A percentile compares a stretch with the other conserved stretches of the same genome.
phyloP scores from a whole-genome alignment of 257 asterid species.

The Pogostemon cablin region DNA sequence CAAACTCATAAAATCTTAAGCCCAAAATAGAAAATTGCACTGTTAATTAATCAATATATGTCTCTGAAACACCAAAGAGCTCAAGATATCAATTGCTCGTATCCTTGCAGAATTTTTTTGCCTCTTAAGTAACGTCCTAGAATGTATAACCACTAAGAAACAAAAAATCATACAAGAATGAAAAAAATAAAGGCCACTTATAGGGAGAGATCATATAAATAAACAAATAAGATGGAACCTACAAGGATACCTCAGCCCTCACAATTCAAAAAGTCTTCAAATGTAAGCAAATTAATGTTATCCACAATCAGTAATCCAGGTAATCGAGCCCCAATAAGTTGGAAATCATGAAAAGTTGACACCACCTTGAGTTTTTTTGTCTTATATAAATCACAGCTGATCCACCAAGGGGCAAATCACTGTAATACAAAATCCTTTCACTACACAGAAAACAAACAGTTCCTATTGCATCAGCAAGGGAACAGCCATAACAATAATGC shows the following conservation, averaged over 20 bases:
- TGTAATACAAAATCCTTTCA: background rate
- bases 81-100: background rate
- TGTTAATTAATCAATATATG: background rate
- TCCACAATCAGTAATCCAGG: background rate
- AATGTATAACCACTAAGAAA: background rate
- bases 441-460: background rate
- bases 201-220: background rate
- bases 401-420: background rate
- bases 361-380: background rate
- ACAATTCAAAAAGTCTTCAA: background rate
- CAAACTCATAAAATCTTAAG: background rate
- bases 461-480: constrained; percentile 21
- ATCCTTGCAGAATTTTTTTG: background rate
- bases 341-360: background rate
- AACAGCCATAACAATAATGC: constrained; percentile 5
- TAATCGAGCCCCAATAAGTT: constrained; percentile 14
- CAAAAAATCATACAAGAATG: no score
- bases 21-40: background rate
- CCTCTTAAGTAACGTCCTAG: background rate
- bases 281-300: constrained; percentile 21
- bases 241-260: background rate
- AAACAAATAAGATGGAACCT: background rate
- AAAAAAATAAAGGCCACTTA: background rate
- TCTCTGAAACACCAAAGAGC: background rate
- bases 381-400: background rate